These are phyloP conservation scores for Mycena latifolia DNA, from an alignment of 768 basidiomycete genomes.

Conservation along the genomic window DNA sequence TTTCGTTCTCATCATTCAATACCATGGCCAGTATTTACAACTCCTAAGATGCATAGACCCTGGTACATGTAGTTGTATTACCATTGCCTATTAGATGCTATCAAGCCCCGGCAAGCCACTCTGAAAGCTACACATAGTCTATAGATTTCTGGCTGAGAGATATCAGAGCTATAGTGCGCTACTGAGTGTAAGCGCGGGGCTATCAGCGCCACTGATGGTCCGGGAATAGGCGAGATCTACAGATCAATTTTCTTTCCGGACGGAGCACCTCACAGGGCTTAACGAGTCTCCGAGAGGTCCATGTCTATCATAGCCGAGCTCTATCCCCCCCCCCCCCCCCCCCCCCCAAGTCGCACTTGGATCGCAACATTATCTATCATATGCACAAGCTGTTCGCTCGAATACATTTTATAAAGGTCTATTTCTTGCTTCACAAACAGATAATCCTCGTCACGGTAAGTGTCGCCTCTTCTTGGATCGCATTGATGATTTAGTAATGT, in stretches of 20 bases:
- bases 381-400: slow-evolving; percentile 2
- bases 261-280: not conserved
- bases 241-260: not conserved
- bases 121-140: too few species aligned
- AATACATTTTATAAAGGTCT: slow-evolving; percentile 3
- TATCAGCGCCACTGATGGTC: too few species aligned
- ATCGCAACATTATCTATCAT: not conserved
- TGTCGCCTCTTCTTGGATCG: not conserved
- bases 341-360: not conserved
- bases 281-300: not conserved
- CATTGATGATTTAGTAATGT: slow-evolving; percentile 9
- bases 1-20: too few species aligned
- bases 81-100: too few species aligned
- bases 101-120: too few species aligned
- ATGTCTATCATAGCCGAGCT: slow-evolving; percentile 3
- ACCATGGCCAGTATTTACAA: too few species aligned
- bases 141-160: too few species aligned
- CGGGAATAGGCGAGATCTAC: not conserved
- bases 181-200: too few species aligned
- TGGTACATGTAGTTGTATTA: too few species aligned
- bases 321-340: too few species aligned
- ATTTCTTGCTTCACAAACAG: slow-evolving; percentile 13
- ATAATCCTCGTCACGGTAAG: slow-evolving; percentile 3
- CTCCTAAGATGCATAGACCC: too few species aligned
- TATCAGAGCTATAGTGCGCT: too few species aligned